Percentiles rank a stretch among this genome's conserved stretches.
Conservation (phyloP, 306 rosid genomes). For the Quercus gilva region DNA sequence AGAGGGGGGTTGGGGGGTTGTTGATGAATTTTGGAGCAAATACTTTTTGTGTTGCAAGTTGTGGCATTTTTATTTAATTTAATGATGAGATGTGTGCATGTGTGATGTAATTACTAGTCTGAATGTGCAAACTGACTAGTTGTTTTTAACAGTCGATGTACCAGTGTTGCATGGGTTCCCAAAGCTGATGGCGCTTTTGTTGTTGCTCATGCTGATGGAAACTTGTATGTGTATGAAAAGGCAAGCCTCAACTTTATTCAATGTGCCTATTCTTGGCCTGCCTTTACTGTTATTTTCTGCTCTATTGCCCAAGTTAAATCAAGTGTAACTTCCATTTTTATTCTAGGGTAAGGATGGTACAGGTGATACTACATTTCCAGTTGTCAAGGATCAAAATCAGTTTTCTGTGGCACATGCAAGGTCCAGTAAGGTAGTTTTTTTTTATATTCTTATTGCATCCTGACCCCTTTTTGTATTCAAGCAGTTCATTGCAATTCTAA, state of each 20-base stretch:
- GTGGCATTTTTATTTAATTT: not conserved
- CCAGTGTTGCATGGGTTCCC: constrained; percentile 88
- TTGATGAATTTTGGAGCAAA: not conserved
- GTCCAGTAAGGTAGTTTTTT: constrained; percentile 70
- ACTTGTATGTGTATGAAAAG: constrained; percentile 85
- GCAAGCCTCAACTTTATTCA: constrained; percentile 43
- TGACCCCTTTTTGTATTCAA: not conserved
- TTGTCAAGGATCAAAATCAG: constrained; percentile 80
- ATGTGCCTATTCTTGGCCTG: constrained; percentile 15
- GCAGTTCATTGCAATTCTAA: not conserved
- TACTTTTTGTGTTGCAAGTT: not conserved
- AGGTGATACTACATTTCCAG: constrained; percentile 83
- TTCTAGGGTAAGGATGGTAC: constrained; percentile 80
- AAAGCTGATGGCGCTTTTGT: constrained; percentile 85
- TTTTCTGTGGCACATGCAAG: constrained; percentile 95
- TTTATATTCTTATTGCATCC: constrained; percentile 3
- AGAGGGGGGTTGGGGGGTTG: not conserved
- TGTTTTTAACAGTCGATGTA: constrained; percentile 78
- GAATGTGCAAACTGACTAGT: not conserved
- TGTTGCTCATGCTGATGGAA: constrained; percentile 95
- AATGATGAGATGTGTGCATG: not conserved
- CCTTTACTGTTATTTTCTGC: constrained; percentile 14
- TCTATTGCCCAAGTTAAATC: not conserved
- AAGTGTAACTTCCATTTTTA: not conserved
- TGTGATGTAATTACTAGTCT: not conserved